These are phyloP conservation scores for Daldinia childiae DNA, from an alignment of 495 filamentous ascomycete species.

Conservation along the genomic window DNA sequence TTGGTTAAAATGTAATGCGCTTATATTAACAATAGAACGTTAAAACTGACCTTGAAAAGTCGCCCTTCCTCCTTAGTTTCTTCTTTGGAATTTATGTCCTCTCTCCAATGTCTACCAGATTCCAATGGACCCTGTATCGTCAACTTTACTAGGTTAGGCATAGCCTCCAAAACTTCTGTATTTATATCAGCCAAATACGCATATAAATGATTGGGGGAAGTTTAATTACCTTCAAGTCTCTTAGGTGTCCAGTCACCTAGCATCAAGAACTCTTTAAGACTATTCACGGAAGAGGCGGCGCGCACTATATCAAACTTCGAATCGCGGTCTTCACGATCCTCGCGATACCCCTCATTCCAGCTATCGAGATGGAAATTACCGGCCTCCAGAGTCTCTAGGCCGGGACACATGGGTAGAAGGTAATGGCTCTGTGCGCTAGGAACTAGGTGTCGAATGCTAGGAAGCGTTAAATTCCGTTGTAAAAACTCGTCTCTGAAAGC, in stretches of 20 bases:
- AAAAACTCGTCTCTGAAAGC: neutral
- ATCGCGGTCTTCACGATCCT: neutral
- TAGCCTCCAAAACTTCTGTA: neutral
- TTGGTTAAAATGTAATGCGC: neutral
- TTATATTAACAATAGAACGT: neutral
- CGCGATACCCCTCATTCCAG: neutral
- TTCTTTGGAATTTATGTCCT: neutral
- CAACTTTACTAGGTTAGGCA: neutral
- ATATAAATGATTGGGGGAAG: neutral
- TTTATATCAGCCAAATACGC: neutral
- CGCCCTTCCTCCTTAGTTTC: neutral
- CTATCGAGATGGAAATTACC: neutral
- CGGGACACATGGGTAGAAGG: neutral
- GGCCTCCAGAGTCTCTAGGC: neutral
- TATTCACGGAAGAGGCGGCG: neutral
- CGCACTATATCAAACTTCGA: neutral
- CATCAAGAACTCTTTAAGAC: neutral
- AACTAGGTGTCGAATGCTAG: neutral
- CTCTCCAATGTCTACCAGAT: neutral
- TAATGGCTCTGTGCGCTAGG: neutral
- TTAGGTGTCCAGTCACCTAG: neutral
- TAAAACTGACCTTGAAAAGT: neutral
- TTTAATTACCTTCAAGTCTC: neutral
- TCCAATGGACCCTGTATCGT: neutral
- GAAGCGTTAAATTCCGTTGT: neutral